These are phyloP conservation scores for Aspergillus kassunensis DNA, from an alignment of 495 filamentous ascomycete genomes.

Conservation along the genomic window DNA sequence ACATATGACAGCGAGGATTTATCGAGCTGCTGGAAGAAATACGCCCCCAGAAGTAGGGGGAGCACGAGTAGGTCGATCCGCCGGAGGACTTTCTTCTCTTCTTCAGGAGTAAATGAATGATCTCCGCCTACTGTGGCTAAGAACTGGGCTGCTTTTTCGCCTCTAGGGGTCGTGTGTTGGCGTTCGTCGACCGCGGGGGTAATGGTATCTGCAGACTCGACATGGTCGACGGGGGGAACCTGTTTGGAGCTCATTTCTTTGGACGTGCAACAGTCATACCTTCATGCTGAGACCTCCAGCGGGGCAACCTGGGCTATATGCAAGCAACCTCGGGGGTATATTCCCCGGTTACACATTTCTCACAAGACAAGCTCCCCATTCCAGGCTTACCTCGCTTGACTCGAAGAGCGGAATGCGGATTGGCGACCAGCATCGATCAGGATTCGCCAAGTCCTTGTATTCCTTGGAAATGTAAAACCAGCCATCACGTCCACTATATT, in stretches of 20 bases:
- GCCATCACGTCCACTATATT: too few species aligned
- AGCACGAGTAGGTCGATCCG: constrained; percentile 50
- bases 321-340: not conserved
- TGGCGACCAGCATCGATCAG: not conserved
- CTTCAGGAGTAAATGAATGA: constrained; percentile 41
- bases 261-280: not conserved
- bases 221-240: not conserved
- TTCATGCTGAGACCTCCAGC: too few species aligned
- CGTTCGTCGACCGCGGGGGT: not conserved
- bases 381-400: not conserved
- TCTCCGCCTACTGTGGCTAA: constrained; percentile 16
- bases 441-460: not conserved
- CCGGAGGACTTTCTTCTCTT: constrained; percentile 36
- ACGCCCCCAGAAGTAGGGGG: constrained; percentile 31
- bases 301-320: not conserved
- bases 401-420: not conserved
- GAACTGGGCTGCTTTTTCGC: constrained; percentile 17
- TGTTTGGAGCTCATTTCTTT: not conserved
- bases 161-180: not conserved
- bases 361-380: not conserved
- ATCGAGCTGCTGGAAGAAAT: constrained; percentile 50
- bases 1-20: constrained; percentile 49
- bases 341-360: not conserved
- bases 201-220: not conserved
- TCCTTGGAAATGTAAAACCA: too few species aligned